A percentile compares a stretch with the other conserved stretches of the same genome.
Conservation (phyloP, 257 asterid genomes). For the Solanum medicagineum region DNA sequence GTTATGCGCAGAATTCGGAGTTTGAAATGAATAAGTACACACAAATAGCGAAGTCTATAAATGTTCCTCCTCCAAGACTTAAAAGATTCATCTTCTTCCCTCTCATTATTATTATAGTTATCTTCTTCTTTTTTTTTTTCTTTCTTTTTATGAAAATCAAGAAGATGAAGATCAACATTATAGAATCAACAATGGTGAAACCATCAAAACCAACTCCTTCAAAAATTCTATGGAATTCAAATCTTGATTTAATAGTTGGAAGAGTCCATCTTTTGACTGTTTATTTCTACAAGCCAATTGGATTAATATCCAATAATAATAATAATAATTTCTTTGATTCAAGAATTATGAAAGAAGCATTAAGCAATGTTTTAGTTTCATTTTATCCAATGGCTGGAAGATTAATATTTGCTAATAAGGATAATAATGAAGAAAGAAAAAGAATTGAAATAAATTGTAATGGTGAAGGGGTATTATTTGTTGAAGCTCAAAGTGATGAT, state of each 20-base stretch:
- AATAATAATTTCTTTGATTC: slow-evolving; percentile 17
- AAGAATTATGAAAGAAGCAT: slow-evolving; percentile 13
- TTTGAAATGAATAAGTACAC: too few relatives aligned
- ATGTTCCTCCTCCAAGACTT: not conserved
- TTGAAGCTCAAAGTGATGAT: slow-evolving; percentile 18
- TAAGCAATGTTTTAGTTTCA: slow-evolving; percentile 18
- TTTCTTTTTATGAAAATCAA: not conserved
- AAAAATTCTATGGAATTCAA: slow-evolving; percentile 20
- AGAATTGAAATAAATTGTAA: slow-evolving; percentile 29
- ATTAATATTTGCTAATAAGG: not conserved
- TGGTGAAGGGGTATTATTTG: slow-evolving; percentile 24
- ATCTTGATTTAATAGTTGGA: slow-evolving; percentile 18
- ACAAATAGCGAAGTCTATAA: not conserved
- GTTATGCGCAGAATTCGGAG: too few relatives aligned
- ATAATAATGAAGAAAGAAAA: not conserved
- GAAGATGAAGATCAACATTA: not conserved
- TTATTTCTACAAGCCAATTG: slow-evolving; percentile 13
- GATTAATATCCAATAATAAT: too few relatives aligned
- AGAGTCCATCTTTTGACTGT: slow-evolving; percentile 19
- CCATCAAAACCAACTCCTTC: slow-evolving; percentile 20
- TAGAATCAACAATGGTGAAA: slow-evolving; percentile 6
- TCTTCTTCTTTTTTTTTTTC: not conserved
- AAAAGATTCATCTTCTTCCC: not conserved
- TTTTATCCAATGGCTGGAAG: slow-evolving; percentile 39
- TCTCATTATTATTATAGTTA: not conserved